Evolutionary conservation across 192 early-diverging fungal species (phyloP), one percentile per base, ranked within the genome.

Genomic region (Entomortierella lignicola): DNA sequence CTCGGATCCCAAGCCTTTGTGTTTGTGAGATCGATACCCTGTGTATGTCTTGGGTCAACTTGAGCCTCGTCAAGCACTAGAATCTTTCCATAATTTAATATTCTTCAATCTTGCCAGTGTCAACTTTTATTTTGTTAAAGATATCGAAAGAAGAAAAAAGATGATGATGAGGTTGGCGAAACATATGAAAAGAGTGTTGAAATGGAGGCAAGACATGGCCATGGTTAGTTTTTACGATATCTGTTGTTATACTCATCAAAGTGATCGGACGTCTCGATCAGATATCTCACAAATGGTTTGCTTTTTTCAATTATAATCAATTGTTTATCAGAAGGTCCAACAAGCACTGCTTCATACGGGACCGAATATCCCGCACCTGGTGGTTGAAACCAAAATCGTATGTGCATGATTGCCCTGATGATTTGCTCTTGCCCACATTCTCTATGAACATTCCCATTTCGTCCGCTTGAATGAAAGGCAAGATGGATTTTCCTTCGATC

Each of bases 321-420:
- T 52, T 63, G 29, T 12, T 60, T 60, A 42, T 71, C 69, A 17
- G 54, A 30, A 32, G 52, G 37, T 31, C 69, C 60, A 71, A 71
- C 62, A 12, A 71, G 8, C 60, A 63, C 62, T 2, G 53, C 60
- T 23, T 71, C 69, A 25, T 53, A 50, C 1, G 69, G 69, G 17
- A 71, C 56, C 31, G 54, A 59, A 23, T 63, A 29, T 30, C 41
- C 29, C 15, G 8, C 44, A 27, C 32, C 44, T 8, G 69, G 69
- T 4, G 69, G 63, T 31, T 71, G 69, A 50, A 71, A 71, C 69
- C 69, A 71, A 13, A 71, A 63, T 37, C 69, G 50, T 42, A 63
- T 71, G 43, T 79, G 54, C 4, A 60, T 59, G 43, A 79, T 70
- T 2, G 60, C 27, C 5, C 51, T 1, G 62, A 55, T 0, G 75